Conservation (phyloP, 2,329 filamentous ascomycete species). For the Aspergillus texensis region DNA sequence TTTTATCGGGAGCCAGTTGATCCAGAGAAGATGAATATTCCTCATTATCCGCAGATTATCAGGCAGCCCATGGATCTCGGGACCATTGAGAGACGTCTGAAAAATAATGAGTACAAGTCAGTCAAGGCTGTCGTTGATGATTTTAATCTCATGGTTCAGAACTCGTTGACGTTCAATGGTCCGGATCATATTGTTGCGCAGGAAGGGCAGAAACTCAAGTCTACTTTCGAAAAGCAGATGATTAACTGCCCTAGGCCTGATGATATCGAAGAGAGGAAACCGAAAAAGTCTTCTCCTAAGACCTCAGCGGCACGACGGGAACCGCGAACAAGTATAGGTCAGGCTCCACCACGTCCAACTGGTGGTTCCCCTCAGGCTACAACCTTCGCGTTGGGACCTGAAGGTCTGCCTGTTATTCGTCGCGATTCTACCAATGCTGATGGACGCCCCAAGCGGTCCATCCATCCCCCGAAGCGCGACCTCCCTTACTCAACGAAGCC, state of each 20-base stretch:
- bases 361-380: conserved; percentile 45
- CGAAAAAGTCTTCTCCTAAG: conserved; percentile 48
- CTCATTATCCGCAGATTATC: conserved; percentile 72
- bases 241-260: conserved; percentile 60
- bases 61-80: conserved; percentile 81
- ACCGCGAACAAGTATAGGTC: conserved; percentile 47
- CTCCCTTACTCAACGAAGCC: conserved; percentile 86
- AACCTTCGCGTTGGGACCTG: conserved; percentile 75
- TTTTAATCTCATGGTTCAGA: conserved; percentile 75
- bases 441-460: conserved; percentile 86
- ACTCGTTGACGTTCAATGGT: conserved; percentile 83
- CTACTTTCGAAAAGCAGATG: conserved; percentile 64
- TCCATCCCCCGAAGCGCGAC: conserved; percentile 90
- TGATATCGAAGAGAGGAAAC: conserved; percentile 65
- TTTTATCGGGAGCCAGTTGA: conserved; percentile 80
- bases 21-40: conserved; percentile 72
- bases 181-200: conserved; percentile 71
- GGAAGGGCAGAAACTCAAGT: conserved; percentile 64
- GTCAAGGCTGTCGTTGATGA: conserved; percentile 75
- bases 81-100: conserved; percentile 79
- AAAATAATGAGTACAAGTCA: conserved; percentile 67
- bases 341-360: conserved; percentile 37
- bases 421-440: conserved; percentile 79
- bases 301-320: conserved; percentile 52
- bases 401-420: conserved; percentile 79